Evolutionary conservation across 2,329 filamentous ascomycete genomes (phyloP), one percentile per base, ranked within the genome.

Genomic region (Trichoderma gracile): DNA sequence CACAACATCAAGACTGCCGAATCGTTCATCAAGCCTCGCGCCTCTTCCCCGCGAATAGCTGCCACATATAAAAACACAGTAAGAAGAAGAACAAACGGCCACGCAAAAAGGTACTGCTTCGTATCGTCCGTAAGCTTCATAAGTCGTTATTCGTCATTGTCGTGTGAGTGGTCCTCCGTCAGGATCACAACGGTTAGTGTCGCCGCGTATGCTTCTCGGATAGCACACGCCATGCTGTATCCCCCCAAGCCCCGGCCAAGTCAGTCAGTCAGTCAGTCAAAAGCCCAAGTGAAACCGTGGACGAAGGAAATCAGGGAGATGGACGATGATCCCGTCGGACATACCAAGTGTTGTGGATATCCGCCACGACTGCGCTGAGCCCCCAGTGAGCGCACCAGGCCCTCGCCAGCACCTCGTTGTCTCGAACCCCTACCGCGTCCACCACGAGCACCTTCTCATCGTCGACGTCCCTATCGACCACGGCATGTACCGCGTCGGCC

Each of bases 341-440:
- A 74, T 71, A 86, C 84, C 85, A 92, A 17, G 89, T 92, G 77
- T 82, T 85, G 65, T 83, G 79, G 59, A 91, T 74, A 74, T 92
- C 88, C 9, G 89, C 89, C 65, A 92, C 84, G 19, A 93, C 78
- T 1, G 90, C 89, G 71, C 84, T 87, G 70, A 91, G 76, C 2
- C 90, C 90, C 84, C 89, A 91, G 70, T 91, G 88, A 63, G 88
- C 84, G 73, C 89, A 92, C 90, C 90, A 93, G 7, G 90, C 89
- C 67, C 90, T 80, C 1, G 88, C 89, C 70, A 93, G 82, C 4
- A 92, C 89, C 75, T 92, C 90, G 69, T 92, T 92, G 74, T 92
- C 90, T 55, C 80, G 80, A 23, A 89, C 88, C 0, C 90, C 90
- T 73, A 90, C 87, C 0, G 89, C 88, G 76, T 92, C 88, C 15